Conservation (phyloP, 768 basidiomycete genomes). For the Panellus pusillus region DNA sequence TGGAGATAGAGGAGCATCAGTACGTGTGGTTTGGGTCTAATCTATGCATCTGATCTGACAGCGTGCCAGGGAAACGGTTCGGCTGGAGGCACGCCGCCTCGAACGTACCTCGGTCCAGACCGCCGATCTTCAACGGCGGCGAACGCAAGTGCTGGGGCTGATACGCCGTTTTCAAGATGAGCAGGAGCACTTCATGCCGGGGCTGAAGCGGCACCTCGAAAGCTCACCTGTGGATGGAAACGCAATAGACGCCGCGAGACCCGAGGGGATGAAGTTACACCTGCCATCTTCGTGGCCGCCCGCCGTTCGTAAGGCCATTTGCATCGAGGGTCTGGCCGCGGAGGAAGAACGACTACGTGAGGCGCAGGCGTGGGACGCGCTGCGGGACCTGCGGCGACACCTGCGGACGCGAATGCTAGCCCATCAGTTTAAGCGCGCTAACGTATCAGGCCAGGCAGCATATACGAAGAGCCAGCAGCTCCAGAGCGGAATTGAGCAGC, state of each 20-base stretch:
- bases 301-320: neutral
- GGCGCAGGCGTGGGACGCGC: conserved; percentile 21
- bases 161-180: neutral
- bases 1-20: no score
- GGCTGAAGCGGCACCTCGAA: neutral
- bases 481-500: conserved; percentile 15
- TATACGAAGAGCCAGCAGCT: conserved; percentile 17
- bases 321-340: conserved; percentile 11
- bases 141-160: neutral
- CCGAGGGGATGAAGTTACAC: conserved; percentile 13
- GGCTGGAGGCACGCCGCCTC: no score
- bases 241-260: neutral
- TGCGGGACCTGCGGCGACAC: conserved; percentile 17
- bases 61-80: no score
- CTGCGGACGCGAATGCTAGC: conserved; percentile 20
- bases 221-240: no score
- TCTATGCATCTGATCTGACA: no score
- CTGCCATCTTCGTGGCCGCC: conserved; percentile 23
- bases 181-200: neutral
- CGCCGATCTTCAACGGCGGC: neutral
- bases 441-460: conserved; percentile 15
- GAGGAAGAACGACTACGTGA: conserved; percentile 21
- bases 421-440: conserved; percentile 16
- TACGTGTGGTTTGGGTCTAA: no score
- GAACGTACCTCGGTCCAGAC: neutral